Percentiles rank a stretch among this genome's conserved stretches.
These are phyloP conservation scores for Sporisorium exsertum DNA, from an alignment of 1,284 basidiomycete genomes.

Conservation along the genomic window DNA sequence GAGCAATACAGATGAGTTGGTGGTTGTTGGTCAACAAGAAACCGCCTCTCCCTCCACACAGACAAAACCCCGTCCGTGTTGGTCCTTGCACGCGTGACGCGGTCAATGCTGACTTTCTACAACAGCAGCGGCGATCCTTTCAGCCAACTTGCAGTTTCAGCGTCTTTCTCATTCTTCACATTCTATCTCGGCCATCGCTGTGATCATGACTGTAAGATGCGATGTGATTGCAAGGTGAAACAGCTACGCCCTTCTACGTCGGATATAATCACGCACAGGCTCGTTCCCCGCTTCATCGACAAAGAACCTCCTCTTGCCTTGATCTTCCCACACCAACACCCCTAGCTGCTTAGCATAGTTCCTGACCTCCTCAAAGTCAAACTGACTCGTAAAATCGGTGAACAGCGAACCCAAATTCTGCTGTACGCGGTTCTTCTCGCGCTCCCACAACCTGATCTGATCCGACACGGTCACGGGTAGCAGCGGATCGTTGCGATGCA, in stretches of 20 bases:
- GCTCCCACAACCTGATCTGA: constrained; percentile 97
- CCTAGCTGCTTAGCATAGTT: constrained; percentile 85
- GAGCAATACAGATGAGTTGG: neutral
- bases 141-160: too few species aligned
- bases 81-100: neutral
- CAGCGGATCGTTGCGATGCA: constrained; percentile 92
- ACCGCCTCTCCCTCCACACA: neutral
- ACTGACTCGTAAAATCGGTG: constrained; percentile 84
- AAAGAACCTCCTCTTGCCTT: constrained; percentile 82
- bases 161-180: neutral
- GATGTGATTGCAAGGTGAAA: neutral
- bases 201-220: neutral
- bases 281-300: constrained; percentile 78
- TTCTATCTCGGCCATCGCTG: neutral
- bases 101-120: too few species aligned
- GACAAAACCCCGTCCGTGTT: neutral
- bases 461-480: constrained; percentile 96
- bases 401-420: constrained; percentile 75
- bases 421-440: constrained; percentile 89
- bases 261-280: constrained; percentile 59
- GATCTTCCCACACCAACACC: constrained; percentile 82
- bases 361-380: constrained; percentile 86
- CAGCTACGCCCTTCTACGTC: constrained; percentile 36
- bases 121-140: too few species aligned
- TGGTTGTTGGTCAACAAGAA: neutral